Conservation (phyloP, 2,329 filamentous ascomycete genomes). For the Pyricularia pennisetigena region DNA sequence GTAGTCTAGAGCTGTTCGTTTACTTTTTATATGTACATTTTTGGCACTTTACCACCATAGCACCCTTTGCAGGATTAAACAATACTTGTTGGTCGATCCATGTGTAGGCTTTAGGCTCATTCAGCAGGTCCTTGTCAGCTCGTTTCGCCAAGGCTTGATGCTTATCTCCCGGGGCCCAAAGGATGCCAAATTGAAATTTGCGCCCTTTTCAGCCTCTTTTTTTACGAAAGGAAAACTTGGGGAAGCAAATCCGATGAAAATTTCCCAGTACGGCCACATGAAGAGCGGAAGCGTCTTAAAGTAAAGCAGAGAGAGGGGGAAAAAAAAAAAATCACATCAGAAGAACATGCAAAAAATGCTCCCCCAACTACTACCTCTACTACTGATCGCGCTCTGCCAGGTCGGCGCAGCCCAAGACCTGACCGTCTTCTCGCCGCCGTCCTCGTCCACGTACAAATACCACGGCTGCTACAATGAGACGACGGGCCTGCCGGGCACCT, state of each 20-base stretch:
- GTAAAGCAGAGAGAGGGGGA: too few species aligned
- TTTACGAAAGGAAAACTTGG: neutral
- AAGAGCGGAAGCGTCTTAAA: neutral
- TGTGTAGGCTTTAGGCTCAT: neutral
- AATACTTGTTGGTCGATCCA: neutral
- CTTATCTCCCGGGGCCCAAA: neutral
- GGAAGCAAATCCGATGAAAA: neutral
- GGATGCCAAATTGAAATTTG: neutral
- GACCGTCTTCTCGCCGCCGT: constrained; percentile 23
- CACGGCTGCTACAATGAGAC: constrained; percentile 52
- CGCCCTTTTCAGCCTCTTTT: neutral
- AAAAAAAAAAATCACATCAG: neutral
- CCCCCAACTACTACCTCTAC: neutral
- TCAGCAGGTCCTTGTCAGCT: neutral
- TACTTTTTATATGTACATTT: neutral
- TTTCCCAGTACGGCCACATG: too few species aligned
- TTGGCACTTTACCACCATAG: too few species aligned
- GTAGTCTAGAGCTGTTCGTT: neutral
- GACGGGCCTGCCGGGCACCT: constrained; percentile 28
- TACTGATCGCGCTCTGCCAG: neutral
- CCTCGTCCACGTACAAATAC: constrained; percentile 31
- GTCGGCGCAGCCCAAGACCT: constrained; percentile 6
- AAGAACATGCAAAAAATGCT: neutral
- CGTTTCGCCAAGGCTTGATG: neutral
- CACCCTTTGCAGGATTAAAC: too few species aligned